These are phyloP conservation scores for Prunus salicina DNA, from an alignment of 306 rosid genomes.

Conservation along the genomic window DNA sequence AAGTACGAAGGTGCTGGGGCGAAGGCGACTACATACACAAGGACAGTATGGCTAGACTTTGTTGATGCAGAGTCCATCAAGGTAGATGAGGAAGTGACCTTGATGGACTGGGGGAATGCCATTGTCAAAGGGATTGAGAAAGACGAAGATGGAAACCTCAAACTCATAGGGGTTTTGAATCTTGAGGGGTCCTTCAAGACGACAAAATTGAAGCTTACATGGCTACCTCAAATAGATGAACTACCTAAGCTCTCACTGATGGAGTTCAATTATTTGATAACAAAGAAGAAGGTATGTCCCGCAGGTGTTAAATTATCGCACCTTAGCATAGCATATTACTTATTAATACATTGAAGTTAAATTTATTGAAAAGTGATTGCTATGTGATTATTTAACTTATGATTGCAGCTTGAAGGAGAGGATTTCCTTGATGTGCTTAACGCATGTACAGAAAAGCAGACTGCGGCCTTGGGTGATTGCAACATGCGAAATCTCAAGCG, in stretches of 20 bases:
- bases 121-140: slow-evolving; percentile 62
- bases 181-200: slow-evolving; percentile 91
- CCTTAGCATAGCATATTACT: neutral
- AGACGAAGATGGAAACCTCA: slow-evolving; percentile 63
- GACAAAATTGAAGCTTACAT: slow-evolving; percentile 85
- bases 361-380: neutral
- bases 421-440: slow-evolving; percentile 70
- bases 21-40: slow-evolving; percentile 70
- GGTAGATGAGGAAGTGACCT: slow-evolving; percentile 74
- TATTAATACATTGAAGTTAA: neutral
- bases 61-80: slow-evolving; percentile 65
- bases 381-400: neutral
- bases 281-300: slow-evolving; percentile 84
- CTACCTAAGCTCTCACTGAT: slow-evolving; percentile 63
- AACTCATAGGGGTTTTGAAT: slow-evolving; percentile 75
- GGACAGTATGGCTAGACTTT: slow-evolving; percentile 65
- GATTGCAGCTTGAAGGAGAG: slow-evolving; percentile 86
- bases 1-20: slow-evolving; percentile 84
- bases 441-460: slow-evolving; percentile 75
- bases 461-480: slow-evolving; percentile 71
- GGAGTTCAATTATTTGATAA: slow-evolving; percentile 83
- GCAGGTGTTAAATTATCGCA: neutral
- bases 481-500: slow-evolving; percentile 71
- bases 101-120: slow-evolving; percentile 99
- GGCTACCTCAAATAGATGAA: slow-evolving; percentile 79